A percentile compares a stretch with the other conserved stretches of the same genome.
phyloP scores from a whole-genome alignment of 257 asterid genomes.

The Solanum microdontum region DNA sequence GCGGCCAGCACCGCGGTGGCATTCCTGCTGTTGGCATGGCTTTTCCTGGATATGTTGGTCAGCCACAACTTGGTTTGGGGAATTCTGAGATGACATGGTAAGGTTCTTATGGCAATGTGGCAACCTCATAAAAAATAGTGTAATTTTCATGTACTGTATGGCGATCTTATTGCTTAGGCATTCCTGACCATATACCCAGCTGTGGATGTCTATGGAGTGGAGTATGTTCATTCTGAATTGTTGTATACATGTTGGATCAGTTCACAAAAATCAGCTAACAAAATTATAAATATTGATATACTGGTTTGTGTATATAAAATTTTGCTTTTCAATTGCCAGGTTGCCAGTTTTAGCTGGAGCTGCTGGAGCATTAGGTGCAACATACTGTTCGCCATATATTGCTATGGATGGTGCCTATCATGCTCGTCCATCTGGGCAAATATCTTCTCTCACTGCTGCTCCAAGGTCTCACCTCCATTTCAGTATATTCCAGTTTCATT shows the following conservation, averaged over 20 bases:
- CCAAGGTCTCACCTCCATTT: slow-evolving; percentile 32
- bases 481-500: background rate
- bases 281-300: background rate
- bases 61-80: slow-evolving; percentile 73
- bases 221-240: background rate
- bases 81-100: slow-evolving; percentile 99
- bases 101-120: background rate
- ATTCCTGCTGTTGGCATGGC: slow-evolving; percentile 99
- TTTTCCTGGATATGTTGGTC: slow-evolving; percentile 90
- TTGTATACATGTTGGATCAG: background rate
- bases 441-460: slow-evolving; percentile 39
- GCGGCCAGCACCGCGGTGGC: slow-evolving; percentile 87
- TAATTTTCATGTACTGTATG: background rate
- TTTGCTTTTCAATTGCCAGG: slow-evolving; percentile 32
- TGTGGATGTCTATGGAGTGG: background rate
- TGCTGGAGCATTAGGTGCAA: slow-evolving; percentile 79
- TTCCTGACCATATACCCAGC: background rate
- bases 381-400: slow-evolving; percentile 66
- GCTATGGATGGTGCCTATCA: slow-evolving; percentile 74
- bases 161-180: background rate
- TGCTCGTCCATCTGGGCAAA: slow-evolving; percentile 56
- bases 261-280: background rate
- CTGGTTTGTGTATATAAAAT: background rate
- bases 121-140: background rate
- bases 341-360: slow-evolving; percentile 91